Conservation (phyloP, 2,329 filamentous ascomycete species). For the Neonectria faginata region DNA sequence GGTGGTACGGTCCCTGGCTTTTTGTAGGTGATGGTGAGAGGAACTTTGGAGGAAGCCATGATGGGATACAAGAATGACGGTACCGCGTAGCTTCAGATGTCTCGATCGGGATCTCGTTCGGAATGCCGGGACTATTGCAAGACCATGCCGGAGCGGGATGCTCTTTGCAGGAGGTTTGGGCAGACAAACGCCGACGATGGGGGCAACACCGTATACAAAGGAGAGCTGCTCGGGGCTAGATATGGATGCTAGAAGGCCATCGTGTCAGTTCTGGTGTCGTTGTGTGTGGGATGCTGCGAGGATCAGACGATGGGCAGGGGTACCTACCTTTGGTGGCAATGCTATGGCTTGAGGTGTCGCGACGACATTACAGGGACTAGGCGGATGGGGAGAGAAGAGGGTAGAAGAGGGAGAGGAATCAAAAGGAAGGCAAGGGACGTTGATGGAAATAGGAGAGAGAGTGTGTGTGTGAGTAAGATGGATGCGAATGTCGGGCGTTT, state of each 20-base stretch:
- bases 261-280: conserved; percentile 28
- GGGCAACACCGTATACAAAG: not conserved
- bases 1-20: conserved; percentile 72
- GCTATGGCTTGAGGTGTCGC: conserved; percentile 24
- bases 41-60: conserved; percentile 47
- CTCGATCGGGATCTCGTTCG: not conserved
- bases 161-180: not conserved
- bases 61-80: conserved; percentile 1
- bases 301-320: conserved; percentile 43
- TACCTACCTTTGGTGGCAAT: conserved; percentile 22
- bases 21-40: conserved; percentile 70
- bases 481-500: conserved; percentile 9
- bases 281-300: conserved; percentile 24
- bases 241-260: conserved; percentile 19
- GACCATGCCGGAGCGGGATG: conserved; percentile 2
- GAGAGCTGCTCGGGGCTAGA: conserved; percentile 5
- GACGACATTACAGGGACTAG: conserved; percentile 21
- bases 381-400: not conserved
- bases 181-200: not conserved
- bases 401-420: not conserved
- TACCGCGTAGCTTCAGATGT: conserved; percentile 2
- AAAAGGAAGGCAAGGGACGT: not conserved
- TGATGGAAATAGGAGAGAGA: conserved; percentile 30
- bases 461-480: too few relatives aligned
- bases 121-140: not conserved